Base-by-base conservation (phyloP, 129 eudicot genomes). In the Logfia minima region DNA sequence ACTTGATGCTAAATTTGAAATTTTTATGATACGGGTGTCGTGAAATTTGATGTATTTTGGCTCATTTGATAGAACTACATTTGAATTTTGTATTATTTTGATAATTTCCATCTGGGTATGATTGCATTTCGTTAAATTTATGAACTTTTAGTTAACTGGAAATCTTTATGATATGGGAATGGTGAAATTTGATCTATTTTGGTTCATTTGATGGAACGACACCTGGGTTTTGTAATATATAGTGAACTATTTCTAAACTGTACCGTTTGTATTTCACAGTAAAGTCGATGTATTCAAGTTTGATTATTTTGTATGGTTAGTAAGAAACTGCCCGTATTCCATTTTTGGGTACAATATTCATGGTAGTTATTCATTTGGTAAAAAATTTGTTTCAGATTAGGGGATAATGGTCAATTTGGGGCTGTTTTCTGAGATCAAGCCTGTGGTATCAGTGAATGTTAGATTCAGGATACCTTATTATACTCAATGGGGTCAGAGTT, bases 401-500 rank as follows among this genome's bases (percentile, higher is more conserved):
- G 58, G 71, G 63, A 84, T 16, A 21, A 90, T 92, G 98, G 88
- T 83, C 87, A 86, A 84, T 78, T 77, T 84, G 81, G 93, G 91
- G 52, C 76, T 90, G 87, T 75, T 93, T 63, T 70, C 91, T 66
- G 85, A 79, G 66, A 87, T 83, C 73, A 90, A 87, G 86, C 76
- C 86, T 34, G 16, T 77, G n/a, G 85, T 78, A 74, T 88, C 96
- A 29, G 92, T 83, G 68, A 91, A 62, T 70, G 79, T 87, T 77
- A 86, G 86, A 75, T 94, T 94, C 72, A 86, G 90, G 68, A 91
- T 94, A 66, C 99, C 99, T 3, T 94, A 94, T 74, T 91, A 74
- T 63, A 94, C 99, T 72, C 90, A 91, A 17, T 94, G 99, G 99
- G 99, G 99, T 4, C 99, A 94, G 83, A 86, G 90, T 75, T 76